These are phyloP conservation scores for Boehmeria nivea DNA, from an alignment of 306 rosid species.

Conservation along the genomic window DNA sequence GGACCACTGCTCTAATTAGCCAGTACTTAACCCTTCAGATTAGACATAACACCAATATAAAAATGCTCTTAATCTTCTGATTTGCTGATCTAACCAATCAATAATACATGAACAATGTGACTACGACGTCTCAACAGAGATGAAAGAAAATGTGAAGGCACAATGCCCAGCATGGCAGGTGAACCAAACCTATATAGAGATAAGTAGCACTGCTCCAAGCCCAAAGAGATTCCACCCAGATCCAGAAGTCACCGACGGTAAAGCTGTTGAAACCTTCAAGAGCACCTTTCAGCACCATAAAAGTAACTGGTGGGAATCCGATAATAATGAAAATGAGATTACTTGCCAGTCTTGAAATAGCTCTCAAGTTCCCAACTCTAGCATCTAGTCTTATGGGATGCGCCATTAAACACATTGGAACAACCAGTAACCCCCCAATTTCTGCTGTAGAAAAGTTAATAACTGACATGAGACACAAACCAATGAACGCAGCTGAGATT, in stretches of 20 bases:
- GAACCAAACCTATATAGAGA: constrained; percentile 68
- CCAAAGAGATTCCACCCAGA: constrained; percentile 93
- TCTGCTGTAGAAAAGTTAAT: constrained; percentile 91
- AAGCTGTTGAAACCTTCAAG: constrained; percentile 40
- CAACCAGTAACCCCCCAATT: constrained; percentile 72
- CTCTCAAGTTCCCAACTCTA: constrained; percentile 36
- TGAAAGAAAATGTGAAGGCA: constrained; percentile 65
- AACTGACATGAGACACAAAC: constrained; percentile 85
- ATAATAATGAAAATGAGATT: constrained; percentile 60
- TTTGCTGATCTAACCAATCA: constrained; percentile 27
- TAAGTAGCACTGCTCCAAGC: constrained; percentile 93
- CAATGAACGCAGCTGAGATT: constrained; percentile 62
- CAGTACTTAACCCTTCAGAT: constrained; percentile 1
- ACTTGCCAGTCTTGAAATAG: constrained; percentile 41
- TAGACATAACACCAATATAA: constrained; percentile 11
- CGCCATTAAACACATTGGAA: constrained; percentile 74
- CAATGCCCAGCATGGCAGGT: constrained; percentile 88
- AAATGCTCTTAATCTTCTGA: constrained; percentile 14
- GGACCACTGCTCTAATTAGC: constrained; percentile 6
- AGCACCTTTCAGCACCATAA: constrained; percentile 43
- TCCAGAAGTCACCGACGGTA: constrained; percentile 65
- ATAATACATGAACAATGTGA: constrained; percentile 17
- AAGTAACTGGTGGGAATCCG: constrained; percentile 69
- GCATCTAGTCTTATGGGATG: constrained; percentile 71
- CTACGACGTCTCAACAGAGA: constrained; percentile 41